Evolutionary conservation across 768 basidiomycete genomes (phyloP).

Genomic region (Gymnopilus junonius): DNA sequence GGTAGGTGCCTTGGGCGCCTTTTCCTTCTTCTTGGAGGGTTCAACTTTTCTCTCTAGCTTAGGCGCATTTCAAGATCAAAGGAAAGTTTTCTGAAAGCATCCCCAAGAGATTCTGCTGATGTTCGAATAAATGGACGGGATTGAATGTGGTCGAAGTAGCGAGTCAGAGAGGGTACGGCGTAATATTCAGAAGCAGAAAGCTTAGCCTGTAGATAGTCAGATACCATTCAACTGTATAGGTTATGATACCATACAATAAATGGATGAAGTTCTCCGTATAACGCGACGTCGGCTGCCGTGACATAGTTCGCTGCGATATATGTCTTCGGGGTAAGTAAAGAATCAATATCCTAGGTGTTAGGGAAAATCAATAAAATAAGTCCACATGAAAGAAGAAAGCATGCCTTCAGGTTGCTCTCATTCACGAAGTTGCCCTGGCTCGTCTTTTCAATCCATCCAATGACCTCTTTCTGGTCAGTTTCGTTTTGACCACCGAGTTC

Average conservation of each 20-base stretch:
- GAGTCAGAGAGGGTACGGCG: conserved; percentile 79
- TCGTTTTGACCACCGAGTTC: conserved; percentile 56
- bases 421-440: conserved; percentile 51
- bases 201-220: conserved; percentile 55
- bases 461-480: conserved; percentile 65
- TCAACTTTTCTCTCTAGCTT: conserved; percentile 72
- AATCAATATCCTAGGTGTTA: conserved; percentile 65
- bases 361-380: not conserved
- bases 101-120: conserved; percentile 51
- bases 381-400: not conserved
- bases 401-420: conserved; percentile 55
- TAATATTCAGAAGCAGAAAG: conserved; percentile 76
- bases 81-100: conserved; percentile 57
- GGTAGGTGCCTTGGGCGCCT: conserved; percentile 43
- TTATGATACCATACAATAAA: conserved; percentile 55
- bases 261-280: conserved; percentile 90
- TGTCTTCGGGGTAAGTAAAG: conserved; percentile 73
- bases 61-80: conserved; percentile 83
- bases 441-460: conserved; percentile 72
- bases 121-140: conserved; percentile 62
- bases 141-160: conserved; percentile 97
- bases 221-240: not conserved
- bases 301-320: conserved; percentile 86
- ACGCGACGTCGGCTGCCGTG: conserved; percentile 87
- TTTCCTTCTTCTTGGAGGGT: conserved; percentile 79